These are phyloP conservation scores for Amylocystis lapponica DNA, from an alignment of 768 basidiomycete genomes.

Conservation along the genomic window DNA sequence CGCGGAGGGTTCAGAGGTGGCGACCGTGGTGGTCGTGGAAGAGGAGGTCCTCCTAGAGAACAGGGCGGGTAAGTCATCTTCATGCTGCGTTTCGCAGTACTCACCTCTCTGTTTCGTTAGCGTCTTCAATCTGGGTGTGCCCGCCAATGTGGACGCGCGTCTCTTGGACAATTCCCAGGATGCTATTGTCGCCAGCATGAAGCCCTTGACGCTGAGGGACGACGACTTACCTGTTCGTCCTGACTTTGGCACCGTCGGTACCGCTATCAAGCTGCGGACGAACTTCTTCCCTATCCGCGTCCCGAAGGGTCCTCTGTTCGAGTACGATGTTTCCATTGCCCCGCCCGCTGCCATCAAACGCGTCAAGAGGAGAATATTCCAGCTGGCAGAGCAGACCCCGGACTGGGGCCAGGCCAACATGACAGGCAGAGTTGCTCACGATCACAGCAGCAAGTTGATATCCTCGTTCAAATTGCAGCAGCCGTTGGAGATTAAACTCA, in stretches of 20 bases:
- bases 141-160: conserved; percentile 52
- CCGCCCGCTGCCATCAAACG: conserved; percentile 34
- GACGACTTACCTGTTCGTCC: conserved; percentile 42
- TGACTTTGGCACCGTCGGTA: conserved; percentile 39
- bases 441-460: conserved; percentile 41
- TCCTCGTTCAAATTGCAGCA: conserved; percentile 35
- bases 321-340: conserved; percentile 41
- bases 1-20: conserved; percentile 25
- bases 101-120: conserved; percentile 21
- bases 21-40: conserved; percentile 24
- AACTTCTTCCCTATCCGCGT: conserved; percentile 48
- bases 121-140: conserved; percentile 32
- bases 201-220: conserved; percentile 20
- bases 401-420: conserved; percentile 38
- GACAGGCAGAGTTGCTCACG: conserved; percentile 40
- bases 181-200: conserved; percentile 33
- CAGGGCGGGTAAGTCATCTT: conserved; percentile 36
- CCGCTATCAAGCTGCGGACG: conserved; percentile 40
- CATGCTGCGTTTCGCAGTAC: neutral
- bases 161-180: conserved; percentile 37
- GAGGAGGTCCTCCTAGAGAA: conserved; percentile 26
- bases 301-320: conserved; percentile 41
- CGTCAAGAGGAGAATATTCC: conserved; percentile 40
- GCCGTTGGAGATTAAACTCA: conserved; percentile 34
- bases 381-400: conserved; percentile 39